These are phyloP conservation scores for Astrocystis sublimbata DNA, from an alignment of 495 filamentous ascomycete species.

Conservation along the genomic window DNA sequence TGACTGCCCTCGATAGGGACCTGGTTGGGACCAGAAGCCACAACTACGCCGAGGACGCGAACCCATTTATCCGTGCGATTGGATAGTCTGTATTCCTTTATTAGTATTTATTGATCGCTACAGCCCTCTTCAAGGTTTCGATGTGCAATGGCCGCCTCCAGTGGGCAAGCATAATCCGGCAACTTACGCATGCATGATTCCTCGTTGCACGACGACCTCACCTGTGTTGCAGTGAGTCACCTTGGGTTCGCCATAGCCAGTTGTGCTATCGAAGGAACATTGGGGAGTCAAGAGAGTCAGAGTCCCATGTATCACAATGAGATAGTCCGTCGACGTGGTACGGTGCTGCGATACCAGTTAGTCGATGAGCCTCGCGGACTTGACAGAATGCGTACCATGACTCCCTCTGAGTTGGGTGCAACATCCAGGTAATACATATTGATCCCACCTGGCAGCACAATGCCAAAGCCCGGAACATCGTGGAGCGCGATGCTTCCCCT, in stretches of 20 bases:
- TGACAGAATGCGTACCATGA: constrained; percentile 14
- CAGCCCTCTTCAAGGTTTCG: neutral
- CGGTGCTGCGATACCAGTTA: constrained; percentile 19
- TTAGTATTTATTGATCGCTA: neutral
- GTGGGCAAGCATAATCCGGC: neutral
- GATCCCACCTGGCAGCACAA: constrained; percentile 28
- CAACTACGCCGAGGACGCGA: constrained; percentile 20
- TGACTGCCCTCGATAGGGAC: constrained; percentile 13
- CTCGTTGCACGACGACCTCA: constrained; percentile 30
- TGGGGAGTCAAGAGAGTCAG: constrained; percentile 26
- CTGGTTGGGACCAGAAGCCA: constrained; percentile 22
- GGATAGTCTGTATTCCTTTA: constrained; percentile 19
- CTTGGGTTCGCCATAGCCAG: constrained; percentile 24
- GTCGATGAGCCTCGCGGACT: neutral
- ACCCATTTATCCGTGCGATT: constrained; percentile 30
- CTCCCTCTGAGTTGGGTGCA: constrained; percentile 26
- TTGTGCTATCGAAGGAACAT: constrained; percentile 20
- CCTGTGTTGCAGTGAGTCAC: constrained; percentile 27
- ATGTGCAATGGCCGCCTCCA: neutral
- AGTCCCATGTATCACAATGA: constrained; percentile 25
- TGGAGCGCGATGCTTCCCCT: constrained; percentile 19
- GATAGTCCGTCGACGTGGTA: constrained; percentile 32
- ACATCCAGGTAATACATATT: constrained; percentile 33
- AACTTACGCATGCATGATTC: constrained; percentile 36
- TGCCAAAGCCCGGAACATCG: constrained; percentile 25